Evolutionary conservation across 2,329 filamentous ascomycete genomes (phyloP).

Genomic region (Botrytis galanthina): DNA sequence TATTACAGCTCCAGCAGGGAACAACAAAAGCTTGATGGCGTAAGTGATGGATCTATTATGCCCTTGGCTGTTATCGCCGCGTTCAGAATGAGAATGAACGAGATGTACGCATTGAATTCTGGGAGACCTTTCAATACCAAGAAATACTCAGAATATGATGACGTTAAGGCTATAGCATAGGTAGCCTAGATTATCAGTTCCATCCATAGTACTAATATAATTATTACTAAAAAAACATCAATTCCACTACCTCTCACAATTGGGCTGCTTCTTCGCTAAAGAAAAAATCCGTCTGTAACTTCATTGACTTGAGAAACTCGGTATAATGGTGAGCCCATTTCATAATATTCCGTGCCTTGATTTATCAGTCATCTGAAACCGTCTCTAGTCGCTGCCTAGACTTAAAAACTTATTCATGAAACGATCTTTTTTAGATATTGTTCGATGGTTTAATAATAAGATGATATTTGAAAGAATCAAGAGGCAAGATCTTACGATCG

Average conservation of each 20-base stretch:
- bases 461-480: neutral
- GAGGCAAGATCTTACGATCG: neutral
- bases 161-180: neutral
- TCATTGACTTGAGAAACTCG: neutral
- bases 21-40: neutral
- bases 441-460: too few species aligned
- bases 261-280: neutral
- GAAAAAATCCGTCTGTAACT: neutral
- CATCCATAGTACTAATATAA: neutral
- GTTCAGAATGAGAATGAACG: constrained; percentile 1
- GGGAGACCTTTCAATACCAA: neutral
- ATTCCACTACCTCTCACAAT: neutral
- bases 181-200: neutral
- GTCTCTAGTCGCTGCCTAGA: neutral
- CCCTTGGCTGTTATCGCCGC: neutral
- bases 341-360: too few species aligned
- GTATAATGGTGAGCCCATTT: neutral
- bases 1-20: neutral
- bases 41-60: neutral
- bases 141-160: neutral
- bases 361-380: neutral
- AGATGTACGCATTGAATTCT: neutral
- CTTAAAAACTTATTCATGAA: neutral
- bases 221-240: neutral
- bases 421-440: neutral